Conservation (phyloP, 2,329 filamentous ascomycete species). For the Sporothrix euskadiensis region DNA sequence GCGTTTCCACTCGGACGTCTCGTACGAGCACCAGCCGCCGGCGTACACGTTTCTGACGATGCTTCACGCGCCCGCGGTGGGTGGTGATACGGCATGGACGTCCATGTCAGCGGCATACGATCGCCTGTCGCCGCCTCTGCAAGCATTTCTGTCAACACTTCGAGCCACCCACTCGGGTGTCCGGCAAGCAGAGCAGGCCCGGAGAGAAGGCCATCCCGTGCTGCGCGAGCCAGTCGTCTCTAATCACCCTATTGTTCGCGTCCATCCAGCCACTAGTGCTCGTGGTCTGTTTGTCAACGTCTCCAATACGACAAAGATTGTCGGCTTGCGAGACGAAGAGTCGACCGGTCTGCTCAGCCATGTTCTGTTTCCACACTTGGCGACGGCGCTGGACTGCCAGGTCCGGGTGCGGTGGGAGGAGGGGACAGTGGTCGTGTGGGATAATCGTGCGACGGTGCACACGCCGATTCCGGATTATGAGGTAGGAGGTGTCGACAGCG, state of each 20-base stretch:
- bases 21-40: conserved; percentile 46
- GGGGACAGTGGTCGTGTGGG: conserved; percentile 68
- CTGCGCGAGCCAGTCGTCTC: conserved; percentile 56
- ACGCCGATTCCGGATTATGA: conserved; percentile 49
- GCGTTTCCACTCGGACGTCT: conserved; percentile 47
- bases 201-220: conserved; percentile 40
- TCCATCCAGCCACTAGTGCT: conserved; percentile 76
- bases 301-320: conserved; percentile 55
- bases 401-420: conserved; percentile 66
- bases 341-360: conserved; percentile 66
- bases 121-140: conserved; percentile 42
- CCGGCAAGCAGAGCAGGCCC: conserved; percentile 42
- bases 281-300: conserved; percentile 82
- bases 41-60: conserved; percentile 45
- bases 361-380: conserved; percentile 60
- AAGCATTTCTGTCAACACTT: conserved; percentile 41
- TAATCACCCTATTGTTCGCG: conserved; percentile 77
- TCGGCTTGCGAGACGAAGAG: conserved; percentile 67
- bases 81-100: conserved; percentile 44
- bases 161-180: conserved; percentile 44
- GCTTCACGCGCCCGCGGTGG: conserved; percentile 38
- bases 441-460: conserved; percentile 58
- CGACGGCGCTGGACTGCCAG: conserved; percentile 64
- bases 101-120: conserved; percentile 43
- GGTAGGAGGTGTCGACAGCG: conserved; percentile 33